These are phyloP conservation scores for Trametes pubescens DNA, from an alignment of 1,284 basidiomycete genomes.

Conservation along the genomic window DNA sequence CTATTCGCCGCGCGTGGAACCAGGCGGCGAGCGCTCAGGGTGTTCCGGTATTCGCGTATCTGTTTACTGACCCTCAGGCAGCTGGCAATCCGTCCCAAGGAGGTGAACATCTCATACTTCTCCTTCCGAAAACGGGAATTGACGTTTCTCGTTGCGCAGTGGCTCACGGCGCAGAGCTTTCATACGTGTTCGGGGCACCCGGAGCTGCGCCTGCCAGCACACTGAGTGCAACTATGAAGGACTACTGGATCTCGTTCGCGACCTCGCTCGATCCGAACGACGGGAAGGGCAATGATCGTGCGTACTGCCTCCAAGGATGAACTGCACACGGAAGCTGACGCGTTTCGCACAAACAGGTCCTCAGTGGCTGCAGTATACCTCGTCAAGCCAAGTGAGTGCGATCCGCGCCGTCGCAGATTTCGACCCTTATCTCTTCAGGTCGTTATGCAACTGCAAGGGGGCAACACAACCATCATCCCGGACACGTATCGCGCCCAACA, in stretches of 20 bases:
- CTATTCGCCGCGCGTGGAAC: conserved; percentile 51
- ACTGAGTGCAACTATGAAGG: conserved; percentile 52
- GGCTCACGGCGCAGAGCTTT: conserved; percentile 49
- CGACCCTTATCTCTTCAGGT: conserved; percentile 10
- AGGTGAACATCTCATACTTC: conserved; percentile 1
- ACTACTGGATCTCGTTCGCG: conserved; percentile 63
- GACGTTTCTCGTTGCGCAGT: conserved; percentile 39
- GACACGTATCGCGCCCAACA: conserved; percentile 28
- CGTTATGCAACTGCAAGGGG: conserved; percentile 31
- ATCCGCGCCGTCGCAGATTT: no score
- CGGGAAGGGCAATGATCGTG: conserved; percentile 49
- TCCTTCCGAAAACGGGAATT: no score
- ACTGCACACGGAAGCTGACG: neutral
- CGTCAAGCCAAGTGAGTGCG: conserved; percentile 18
- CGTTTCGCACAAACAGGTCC: conserved; percentile 23
- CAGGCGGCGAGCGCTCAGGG: conserved; percentile 48
- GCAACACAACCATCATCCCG: conserved; percentile 23
- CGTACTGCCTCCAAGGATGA: conserved; percentile 17
- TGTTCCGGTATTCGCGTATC: conserved; percentile 55
- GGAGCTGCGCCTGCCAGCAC: conserved; percentile 36
- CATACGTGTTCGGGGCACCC: conserved; percentile 48
- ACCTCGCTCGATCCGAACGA: conserved; percentile 59
- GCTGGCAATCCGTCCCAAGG: conserved; percentile 39
- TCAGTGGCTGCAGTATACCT: conserved; percentile 30
- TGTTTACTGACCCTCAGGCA: conserved; percentile 55